Conservation (phyloP, 2,329 filamentous ascomycete genomes). For the Exophiala calicioides region DNA sequence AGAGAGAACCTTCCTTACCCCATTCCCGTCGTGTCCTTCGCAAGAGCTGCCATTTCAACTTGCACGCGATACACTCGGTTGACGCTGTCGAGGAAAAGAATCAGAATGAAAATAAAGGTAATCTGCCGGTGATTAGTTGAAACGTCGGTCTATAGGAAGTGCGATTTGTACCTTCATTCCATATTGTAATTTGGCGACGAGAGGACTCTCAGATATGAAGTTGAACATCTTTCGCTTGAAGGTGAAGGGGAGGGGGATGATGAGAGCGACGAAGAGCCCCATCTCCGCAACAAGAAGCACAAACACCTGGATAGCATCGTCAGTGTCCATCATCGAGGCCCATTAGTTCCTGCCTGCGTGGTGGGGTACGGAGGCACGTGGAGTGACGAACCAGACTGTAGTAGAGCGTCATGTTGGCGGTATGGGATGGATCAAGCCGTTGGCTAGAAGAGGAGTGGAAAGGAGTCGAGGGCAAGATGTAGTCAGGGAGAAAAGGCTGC, state of each 20-base stretch:
- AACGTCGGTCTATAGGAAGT: neutral
- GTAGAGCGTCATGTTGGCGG: constrained; percentile 66
- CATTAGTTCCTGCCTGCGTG: constrained; percentile 7
- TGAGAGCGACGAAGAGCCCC: constrained; percentile 51
- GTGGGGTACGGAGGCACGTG: neutral
- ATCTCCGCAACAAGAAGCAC: constrained; percentile 53
- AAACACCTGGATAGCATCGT: constrained; percentile 44
- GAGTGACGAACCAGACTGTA: constrained; percentile 49
- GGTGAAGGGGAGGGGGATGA: constrained; percentile 82
- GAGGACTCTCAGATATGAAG: constrained; percentile 87
- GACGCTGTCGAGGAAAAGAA: constrained; percentile 96
- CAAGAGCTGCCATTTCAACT: constrained; percentile 74
- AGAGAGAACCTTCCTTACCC: constrained; percentile 49
- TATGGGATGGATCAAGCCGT: constrained; percentile 1
- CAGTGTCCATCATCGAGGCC: constrained; percentile 9
- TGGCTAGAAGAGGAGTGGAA: neutral
- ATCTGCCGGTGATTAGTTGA: constrained; percentile 57
- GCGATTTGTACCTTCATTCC: constrained; percentile 72
- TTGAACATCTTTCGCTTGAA: constrained; percentile 85
- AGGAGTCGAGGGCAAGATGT: neutral
- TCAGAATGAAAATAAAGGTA: constrained; percentile 97
- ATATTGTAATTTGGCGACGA: constrained; percentile 92
- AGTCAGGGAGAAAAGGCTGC: neutral
- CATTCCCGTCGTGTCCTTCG: constrained; percentile 59
- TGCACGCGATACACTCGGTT: constrained; percentile 96